Base-by-base conservation (phyloP, 2,329 filamentous ascomycete species). In the Nemania sp. region DNA sequence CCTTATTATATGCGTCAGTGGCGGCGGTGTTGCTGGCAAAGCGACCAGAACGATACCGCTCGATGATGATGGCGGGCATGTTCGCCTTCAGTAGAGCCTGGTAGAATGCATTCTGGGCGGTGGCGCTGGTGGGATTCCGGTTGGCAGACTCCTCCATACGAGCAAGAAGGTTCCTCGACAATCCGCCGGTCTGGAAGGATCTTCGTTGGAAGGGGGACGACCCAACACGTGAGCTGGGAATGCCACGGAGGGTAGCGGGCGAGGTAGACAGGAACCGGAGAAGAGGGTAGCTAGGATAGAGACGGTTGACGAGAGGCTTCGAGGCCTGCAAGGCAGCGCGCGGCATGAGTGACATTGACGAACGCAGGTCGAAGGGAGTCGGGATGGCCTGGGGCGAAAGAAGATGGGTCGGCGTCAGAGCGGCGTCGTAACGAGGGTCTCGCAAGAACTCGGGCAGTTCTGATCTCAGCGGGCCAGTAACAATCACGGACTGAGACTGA, bases 41-140 rank as follows among this genome's bases (percentile, higher is more conserved):
- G 57, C 89, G 87, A 64, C 90, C 90, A 15, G 90, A 92, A 73
- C 92, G 88, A 75, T 97, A 95, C 70, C 95, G 84, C 76, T 98
- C 92, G 61, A 97, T 85, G 58, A 99, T 81, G 65, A 99, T 96
- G 53, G 92, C 89, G 17, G 94, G 91, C 90, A 97, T 93, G 71
- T 96, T 95, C 53, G 94, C 92, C 73, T 90, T 90, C 57, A 97
- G 82, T 13, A 99, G 85, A 47, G 93, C 89, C 73, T 94, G 90
- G 74, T 99, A 99, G 75, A 99, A 97, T 15, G 91, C 89, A 74
- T 94, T 95, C 75, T 99, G 95, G 18, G 92, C 88, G 45, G 90
- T 90, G 29, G 92, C 89, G 75, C 92, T 98, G 61, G 82, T 85
- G 1, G 95, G 92, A 70, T 97, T 96, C 76, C 92, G 90, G 77